These are phyloP conservation scores for Adiantum capillusveneris DNA, from an alignment of 75 land plant species.

Conservation along the genomic window DNA sequence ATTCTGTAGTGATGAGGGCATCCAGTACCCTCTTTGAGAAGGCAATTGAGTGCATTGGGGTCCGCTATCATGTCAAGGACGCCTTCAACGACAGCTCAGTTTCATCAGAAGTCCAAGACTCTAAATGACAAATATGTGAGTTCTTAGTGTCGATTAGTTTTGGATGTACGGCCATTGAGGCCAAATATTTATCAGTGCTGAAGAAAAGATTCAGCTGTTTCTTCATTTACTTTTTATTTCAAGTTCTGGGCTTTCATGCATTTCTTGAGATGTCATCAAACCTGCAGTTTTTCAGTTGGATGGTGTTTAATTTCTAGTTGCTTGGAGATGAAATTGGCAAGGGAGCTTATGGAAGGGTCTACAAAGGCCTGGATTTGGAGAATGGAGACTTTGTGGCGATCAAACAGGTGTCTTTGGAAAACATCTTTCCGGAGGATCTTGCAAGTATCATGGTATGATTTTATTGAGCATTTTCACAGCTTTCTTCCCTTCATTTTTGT, in stretches of 20 bases:
- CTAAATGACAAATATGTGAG: constrained; percentile 86
- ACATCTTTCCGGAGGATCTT: constrained; percentile 92
- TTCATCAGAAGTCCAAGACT: constrained; percentile 75
- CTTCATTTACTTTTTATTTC: neutral
- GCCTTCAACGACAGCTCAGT: constrained; percentile 38
- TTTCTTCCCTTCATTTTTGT: neutral
- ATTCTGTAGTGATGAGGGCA: too few species aligned
- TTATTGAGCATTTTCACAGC: too few species aligned
- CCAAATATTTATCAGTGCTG: neutral
- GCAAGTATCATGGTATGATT: constrained; percentile 84
- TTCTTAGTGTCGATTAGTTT: too few species aligned
- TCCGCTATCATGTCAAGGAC: constrained; percentile 49
- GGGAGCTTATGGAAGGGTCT: constrained; percentile 97
- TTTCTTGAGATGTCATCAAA: neutral
- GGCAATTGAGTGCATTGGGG: too few species aligned
- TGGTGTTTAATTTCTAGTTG: constrained; percentile 33
- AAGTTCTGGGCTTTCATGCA: neutral
- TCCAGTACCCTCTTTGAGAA: too few species aligned
- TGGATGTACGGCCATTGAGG: too few species aligned
- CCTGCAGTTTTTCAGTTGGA: too few species aligned
- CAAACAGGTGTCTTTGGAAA: constrained; percentile 97
- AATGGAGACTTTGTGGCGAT: constrained; percentile 99
- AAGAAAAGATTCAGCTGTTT: neutral
- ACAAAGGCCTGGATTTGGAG: constrained; percentile 94
- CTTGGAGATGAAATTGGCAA: constrained; percentile 99